Evolutionary conservation across 331 rosid genomes (phyloP), one percentile per base, ranked within the genome.

Genomic region (Rosa hybrid): DNA sequence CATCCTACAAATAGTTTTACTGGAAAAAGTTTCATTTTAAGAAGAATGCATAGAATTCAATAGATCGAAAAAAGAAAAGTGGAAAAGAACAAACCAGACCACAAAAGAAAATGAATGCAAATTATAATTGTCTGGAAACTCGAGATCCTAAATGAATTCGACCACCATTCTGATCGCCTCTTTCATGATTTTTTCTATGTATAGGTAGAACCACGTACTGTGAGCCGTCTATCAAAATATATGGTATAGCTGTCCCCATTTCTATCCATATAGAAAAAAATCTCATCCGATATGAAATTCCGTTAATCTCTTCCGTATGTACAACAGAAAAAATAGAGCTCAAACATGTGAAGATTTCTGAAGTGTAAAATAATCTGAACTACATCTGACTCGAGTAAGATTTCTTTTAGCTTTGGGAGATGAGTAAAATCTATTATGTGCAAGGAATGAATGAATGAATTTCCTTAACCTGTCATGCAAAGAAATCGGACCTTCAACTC

Each of bases 401-500:
- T 44, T 44, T 62, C 46, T 60, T 17, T 60, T 25, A 5, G 59
- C 51, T 76, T 44, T 44, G 59, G 20, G 18, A 25, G 12, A 27
- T 1, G 4, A 59, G 18, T 42, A 1, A 11, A 16, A 76, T 25
- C 30, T 62, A 76, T 44, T 75, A 59, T 23, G 56, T 59, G 56
- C 44, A 75, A 75, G 6, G 23, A 75, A 75, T 13, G 7, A 20
- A 18, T 39, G 12, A 16, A 11, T 20, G 12, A 2, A 2, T 56
- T 56, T 42, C 25, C 42, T 59, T 42, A 0, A 41, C 12, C 27
- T 75, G 71, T 59, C 65, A 25, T 23, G 50, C 50, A 21, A 44
- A 56, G n/a, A 49, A 30, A 76, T 68, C 17, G 21, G 7, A 69
- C 42, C 46, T 44, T 42, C 46, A 75, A 68, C 63, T 50, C 74